phyloP scores from a whole-genome alignment of 768 basidiomycete genomes.

The Tricholomella constricta region DNA sequence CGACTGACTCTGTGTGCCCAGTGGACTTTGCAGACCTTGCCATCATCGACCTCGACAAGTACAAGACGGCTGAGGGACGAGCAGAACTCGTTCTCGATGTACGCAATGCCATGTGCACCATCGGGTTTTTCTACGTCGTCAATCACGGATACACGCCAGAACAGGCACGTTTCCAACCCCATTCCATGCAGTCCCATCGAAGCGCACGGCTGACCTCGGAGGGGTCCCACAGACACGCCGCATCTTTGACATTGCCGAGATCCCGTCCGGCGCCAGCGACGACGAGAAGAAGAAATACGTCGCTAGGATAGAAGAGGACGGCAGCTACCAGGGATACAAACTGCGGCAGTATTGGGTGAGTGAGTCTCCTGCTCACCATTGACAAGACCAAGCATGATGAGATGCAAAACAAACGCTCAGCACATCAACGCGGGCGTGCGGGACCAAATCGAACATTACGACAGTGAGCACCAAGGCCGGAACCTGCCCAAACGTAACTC shows the following conservation, averaged over 20 bases:
- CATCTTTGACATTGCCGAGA: constrained; percentile 47
- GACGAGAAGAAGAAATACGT: constrained; percentile 42
- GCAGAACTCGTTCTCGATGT: constrained; percentile 41
- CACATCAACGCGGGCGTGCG: constrained; percentile 62
- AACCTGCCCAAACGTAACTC: too few species aligned
- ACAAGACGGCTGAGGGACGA: constrained; percentile 38
- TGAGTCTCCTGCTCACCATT: neutral
- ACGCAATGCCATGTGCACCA: constrained; percentile 44
- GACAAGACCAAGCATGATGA: too few species aligned
- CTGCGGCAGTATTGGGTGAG: constrained; percentile 23
- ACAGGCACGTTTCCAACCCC: constrained; percentile 37
- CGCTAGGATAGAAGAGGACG: constrained; percentile 35
- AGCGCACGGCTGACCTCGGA: neutral
- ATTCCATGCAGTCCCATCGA: constrained; percentile 11
- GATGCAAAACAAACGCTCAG: too few species aligned
- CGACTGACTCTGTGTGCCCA: constrained; percentile 5
- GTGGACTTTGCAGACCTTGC: constrained; percentile 52
- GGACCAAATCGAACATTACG: constrained; percentile 67
- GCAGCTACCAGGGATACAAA: constrained; percentile 45
- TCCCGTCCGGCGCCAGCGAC: constrained; percentile 39
- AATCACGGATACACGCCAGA: too few species aligned
- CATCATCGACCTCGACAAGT: constrained; percentile 51
- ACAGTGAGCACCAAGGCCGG: constrained; percentile 40
- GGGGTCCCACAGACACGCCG: constrained; percentile 33
- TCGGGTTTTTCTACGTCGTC: too few species aligned